Percentiles rank a stretch among this genome's conserved stretches.
Evolutionary conservation across 2,329 filamentous ascomycete species (phyloP).

Genomic region (Beauveria varroae): DNA sequence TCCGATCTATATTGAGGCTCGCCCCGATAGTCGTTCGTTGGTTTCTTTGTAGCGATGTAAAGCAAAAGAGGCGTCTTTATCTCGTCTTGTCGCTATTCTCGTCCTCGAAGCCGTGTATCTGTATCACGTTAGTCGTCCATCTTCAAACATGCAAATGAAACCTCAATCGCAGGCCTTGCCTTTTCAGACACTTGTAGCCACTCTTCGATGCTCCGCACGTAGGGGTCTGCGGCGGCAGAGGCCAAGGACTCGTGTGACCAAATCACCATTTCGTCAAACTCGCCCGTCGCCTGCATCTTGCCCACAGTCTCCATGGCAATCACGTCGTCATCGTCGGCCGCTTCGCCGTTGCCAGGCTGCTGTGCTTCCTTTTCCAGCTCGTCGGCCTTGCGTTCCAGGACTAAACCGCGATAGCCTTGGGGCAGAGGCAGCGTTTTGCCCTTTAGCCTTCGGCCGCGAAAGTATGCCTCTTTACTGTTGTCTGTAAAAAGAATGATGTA

Average conservation of each 20-base stretch:
- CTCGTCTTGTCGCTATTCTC: background rate
- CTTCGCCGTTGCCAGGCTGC: conserved; percentile 12
- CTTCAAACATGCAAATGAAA: background rate
- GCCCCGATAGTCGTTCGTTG: no score
- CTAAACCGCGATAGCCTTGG: conserved; percentile 59
- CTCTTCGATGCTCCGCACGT: conserved; percentile 68
- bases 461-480: conserved; percentile 51
- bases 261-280: conserved; percentile 69
- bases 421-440: conserved; percentile 62
- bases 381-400: conserved; percentile 40
- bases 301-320: conserved; percentile 43
- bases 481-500: conserved; percentile 29
- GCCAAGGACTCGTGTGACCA: conserved; percentile 73
- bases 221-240: conserved; percentile 57
- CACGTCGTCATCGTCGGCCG: conserved; percentile 28
- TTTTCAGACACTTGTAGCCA: conserved; percentile 69
- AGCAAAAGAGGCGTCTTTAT: background rate
- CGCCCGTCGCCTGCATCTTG: conserved; percentile 53
- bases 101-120: conserved; percentile 1
- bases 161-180: conserved; percentile 31
- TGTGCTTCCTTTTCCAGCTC: conserved; percentile 29
- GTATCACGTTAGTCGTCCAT: background rate
- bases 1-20: background rate
- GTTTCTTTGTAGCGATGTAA: background rate
- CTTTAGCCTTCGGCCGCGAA: conserved; percentile 72